Evolutionary conservation across 306 rosid genomes (phyloP).

Genomic region (Glycyrrhiza uralensis): DNA sequence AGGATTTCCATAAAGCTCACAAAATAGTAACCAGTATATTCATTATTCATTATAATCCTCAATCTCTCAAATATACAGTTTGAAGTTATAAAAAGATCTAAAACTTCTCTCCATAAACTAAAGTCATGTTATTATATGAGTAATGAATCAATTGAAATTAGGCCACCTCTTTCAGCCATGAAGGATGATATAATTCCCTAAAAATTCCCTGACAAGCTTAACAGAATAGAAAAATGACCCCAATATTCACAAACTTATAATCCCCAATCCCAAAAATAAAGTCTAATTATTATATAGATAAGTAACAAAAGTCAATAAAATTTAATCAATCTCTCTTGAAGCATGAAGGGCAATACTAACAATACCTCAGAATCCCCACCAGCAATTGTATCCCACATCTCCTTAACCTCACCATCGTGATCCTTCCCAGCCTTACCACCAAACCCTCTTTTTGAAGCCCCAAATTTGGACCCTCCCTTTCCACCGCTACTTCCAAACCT

Average conservation of each 20-base stretch:
- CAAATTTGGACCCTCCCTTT: slow-evolving; percentile 51
- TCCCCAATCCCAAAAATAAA: too few species aligned
- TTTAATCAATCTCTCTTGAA: neutral
- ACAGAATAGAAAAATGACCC: too few species aligned
- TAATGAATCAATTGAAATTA: neutral
- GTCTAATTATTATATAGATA: neutral
- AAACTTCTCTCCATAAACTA: neutral
- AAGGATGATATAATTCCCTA: too few species aligned
- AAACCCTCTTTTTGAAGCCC: slow-evolving; percentile 52
- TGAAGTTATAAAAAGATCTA: neutral
- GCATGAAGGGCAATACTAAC: neutral
- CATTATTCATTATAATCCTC: neutral
- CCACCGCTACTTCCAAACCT: slow-evolving; percentile 40
- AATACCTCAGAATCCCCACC: slow-evolving; percentile 87
- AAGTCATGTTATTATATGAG: neutral
- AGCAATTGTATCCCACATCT: slow-evolving; percentile 96
- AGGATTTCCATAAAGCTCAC: neutral
- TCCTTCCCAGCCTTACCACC: slow-evolving; percentile 67
- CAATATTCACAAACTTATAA: too few species aligned
- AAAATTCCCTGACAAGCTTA: too few species aligned
- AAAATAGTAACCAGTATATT: neutral
- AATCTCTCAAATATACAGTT: neutral
- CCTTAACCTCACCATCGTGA: slow-evolving; percentile 89
- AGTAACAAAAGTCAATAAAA: neutral
- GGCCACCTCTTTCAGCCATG: too few species aligned